Evolutionary conservation across 495 filamentous ascomycete species (phyloP).

Genomic region (Sphaerosporella brunnea): DNA sequence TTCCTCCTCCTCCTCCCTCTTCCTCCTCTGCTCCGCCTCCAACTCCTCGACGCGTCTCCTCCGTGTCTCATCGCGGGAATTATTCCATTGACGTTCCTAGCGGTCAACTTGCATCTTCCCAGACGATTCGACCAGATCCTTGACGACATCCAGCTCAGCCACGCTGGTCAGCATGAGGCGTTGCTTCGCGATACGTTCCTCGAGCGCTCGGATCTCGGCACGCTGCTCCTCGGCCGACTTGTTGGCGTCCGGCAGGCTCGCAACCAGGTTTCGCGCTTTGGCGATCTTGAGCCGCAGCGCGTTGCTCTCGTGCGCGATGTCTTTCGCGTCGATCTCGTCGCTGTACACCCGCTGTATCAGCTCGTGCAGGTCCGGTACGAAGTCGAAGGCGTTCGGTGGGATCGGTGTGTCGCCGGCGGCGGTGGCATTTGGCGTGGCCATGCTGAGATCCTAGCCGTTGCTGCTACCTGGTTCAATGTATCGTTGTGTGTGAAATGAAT

Average conservation of each 20-base stretch:
- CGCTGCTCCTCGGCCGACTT: conserved; percentile 61
- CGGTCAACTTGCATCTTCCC: conserved; percentile 4
- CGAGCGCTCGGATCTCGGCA: conserved; percentile 57
- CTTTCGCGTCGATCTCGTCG: conserved; percentile 47
- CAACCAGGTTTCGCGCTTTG: conserved; percentile 50
- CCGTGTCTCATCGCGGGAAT: not conserved
- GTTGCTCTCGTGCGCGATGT: conserved; percentile 55
- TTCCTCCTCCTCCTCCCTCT: not conserved
- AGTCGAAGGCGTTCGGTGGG: conserved; percentile 54
- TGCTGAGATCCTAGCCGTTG: no score
- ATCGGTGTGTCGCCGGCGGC: no score
- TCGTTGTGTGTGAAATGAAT: no score
- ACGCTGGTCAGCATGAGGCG: conserved; percentile 70
- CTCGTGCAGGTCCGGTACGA: conserved; percentile 61
- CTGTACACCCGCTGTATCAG: conserved; percentile 50
- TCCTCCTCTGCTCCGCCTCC: not conserved
- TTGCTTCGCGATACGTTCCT: conserved; percentile 45
- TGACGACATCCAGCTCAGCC: conserved; percentile 67
- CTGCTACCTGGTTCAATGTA: no score
- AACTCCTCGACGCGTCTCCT: not conserved
- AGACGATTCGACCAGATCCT: conserved; percentile 13
- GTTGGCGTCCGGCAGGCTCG: conserved; percentile 53
- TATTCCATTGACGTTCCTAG: not conserved
- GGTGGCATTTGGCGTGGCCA: no score
- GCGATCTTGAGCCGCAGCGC: conserved; percentile 63